A percentile compares a stretch with the other conserved stretches of the same genome.
Conservation (phyloP, 2,329 filamentous ascomycete species). For the Trichoderma sp. region DNA sequence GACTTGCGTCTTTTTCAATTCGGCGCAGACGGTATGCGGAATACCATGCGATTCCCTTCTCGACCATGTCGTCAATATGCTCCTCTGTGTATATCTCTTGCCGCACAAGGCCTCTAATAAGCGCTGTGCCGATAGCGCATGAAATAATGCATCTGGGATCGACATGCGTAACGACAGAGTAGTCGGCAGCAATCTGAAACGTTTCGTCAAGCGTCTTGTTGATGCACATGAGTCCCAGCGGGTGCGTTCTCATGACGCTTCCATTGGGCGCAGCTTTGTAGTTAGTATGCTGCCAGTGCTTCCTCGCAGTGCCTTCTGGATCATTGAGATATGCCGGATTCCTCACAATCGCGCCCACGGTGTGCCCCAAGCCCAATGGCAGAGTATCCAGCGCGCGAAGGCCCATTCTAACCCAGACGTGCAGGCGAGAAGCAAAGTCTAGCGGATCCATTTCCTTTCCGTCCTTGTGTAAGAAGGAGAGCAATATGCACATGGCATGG, state of each 20-base stretch:
- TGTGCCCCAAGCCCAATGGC: slow-evolving; percentile 53
- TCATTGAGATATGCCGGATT: slow-evolving; percentile 45
- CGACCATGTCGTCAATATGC: slow-evolving; percentile 48
- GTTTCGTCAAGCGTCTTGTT: slow-evolving; percentile 46
- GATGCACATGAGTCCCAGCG: slow-evolving; percentile 53
- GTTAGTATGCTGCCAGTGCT: slow-evolving; percentile 47
- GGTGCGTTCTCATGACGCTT: slow-evolving; percentile 57
- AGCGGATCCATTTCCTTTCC: slow-evolving; percentile 42
- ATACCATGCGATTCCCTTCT: slow-evolving; percentile 48
- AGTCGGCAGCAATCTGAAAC: slow-evolving; percentile 48
- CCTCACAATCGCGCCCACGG: slow-evolving; percentile 51
- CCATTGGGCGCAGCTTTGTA: slow-evolving; percentile 54
- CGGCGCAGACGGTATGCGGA: slow-evolving; percentile 29
- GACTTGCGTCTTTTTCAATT: slow-evolving; percentile 34
- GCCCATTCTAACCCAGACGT: slow-evolving; percentile 53
- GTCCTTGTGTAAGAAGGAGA: slow-evolving; percentile 52
- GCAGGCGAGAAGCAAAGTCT: slow-evolving; percentile 51
- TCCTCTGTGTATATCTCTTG: slow-evolving; percentile 48
- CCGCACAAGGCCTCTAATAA: slow-evolving; percentile 51
- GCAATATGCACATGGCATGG: slow-evolving; percentile 53
- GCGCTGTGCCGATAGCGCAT: slow-evolving; percentile 52
- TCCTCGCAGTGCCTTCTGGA: slow-evolving; percentile 46
- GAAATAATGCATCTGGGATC: slow-evolving; percentile 56
- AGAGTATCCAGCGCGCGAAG: slow-evolving; percentile 51
- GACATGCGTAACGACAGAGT: slow-evolving; percentile 53